Conservation (phyloP, 805 yeast species). For the Starmerella lactis-condensi region DNA sequence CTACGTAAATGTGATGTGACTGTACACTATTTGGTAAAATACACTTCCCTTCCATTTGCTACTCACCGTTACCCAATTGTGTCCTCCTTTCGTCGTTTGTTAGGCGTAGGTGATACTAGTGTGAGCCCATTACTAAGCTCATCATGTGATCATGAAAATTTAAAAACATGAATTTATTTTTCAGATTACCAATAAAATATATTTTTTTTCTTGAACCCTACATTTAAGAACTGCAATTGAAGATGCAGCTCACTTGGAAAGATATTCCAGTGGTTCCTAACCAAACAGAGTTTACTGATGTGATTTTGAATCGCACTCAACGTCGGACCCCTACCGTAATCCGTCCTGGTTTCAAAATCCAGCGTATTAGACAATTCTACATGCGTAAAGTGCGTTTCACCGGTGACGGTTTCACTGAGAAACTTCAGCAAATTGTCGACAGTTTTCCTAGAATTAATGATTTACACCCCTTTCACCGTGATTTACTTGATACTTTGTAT, state of each 20-base stretch:
- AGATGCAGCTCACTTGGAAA: slow-evolving; percentile 95
- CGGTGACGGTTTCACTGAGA: slow-evolving; percentile 88
- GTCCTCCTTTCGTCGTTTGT: no score
- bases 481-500: slow-evolving; percentile 90
- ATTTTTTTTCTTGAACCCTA: slow-evolving; percentile 2
- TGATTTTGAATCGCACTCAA: slow-evolving; percentile 91
- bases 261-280: slow-evolving; percentile 92
- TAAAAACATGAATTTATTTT: slow-evolving; percentile 1
- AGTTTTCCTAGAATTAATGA: slow-evolving; percentile 96
- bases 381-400: slow-evolving; percentile 97
- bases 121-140: neutral
- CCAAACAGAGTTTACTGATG: slow-evolving; percentile 83
- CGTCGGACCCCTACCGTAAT: slow-evolving; percentile 98
- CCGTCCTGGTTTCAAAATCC: slow-evolving; percentile 87
- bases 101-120: no score
- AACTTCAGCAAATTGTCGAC: slow-evolving; percentile 62
- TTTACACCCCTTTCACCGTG: slow-evolving; percentile 96
- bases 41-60: no score
- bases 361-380: slow-evolving; percentile 90
- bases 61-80: no score
- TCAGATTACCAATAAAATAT: neutral
- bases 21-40: no score
- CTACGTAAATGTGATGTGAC: no score
- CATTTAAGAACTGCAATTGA: slow-evolving; percentile 2
- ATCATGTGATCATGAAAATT: neutral